Evolutionary conservation across 2,329 filamentous ascomycete species (phyloP), one percentile per base, ranked within the genome.

Genomic region (Pseudogymnoascus pannorum): DNA sequence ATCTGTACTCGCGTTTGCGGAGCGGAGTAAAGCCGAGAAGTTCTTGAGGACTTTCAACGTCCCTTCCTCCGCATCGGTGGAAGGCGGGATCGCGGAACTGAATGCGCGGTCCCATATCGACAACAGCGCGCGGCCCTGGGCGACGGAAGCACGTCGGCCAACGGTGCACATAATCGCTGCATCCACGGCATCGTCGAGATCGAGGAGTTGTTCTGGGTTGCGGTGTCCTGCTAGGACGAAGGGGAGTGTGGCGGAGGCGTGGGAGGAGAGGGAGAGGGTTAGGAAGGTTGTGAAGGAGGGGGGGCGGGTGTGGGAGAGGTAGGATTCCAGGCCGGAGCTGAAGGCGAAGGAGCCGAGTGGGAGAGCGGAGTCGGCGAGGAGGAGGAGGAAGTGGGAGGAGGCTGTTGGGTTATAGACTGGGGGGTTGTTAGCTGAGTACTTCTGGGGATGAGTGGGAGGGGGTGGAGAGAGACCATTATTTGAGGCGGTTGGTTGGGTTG

Each of bases 291-390:
- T 71, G 73, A 91, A 88, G 20, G 79, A 78, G 18, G 75, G 70
- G 40, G 72, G 73, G 63, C 74, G 76, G 66, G 79, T 78, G 76
- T 94, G 90, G 3, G 87, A 87, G 16, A 92, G 84, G 73, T 88
- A 93, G 40, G 89, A 93, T 75, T 94, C 90, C 14, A 94, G 81
- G 2, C 89, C 89, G 67, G 85, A 88, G 77, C 86, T 90, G 77
- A 93, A 94, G 69, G 90, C 90, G 75, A 94, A 94, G n/a, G 89
- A 91, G 62, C 90, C 90, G 0, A 94, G 80, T 0, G 90, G 90
- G 2, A 94, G 83, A 12, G 89, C 88, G 1, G 90, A 92, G 77
- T 94, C 90, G 57, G 90, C 85, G 57, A 93, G 85, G 3, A 94
- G 80, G 31, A 93, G 83, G 36, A 92, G 82, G 66, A 88, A 87